These are phyloP conservation scores for Pseudocercospora pini-densiflorae DNA, from an alignment of 2,329 filamentous ascomycete genomes.

Conservation along the genomic window DNA sequence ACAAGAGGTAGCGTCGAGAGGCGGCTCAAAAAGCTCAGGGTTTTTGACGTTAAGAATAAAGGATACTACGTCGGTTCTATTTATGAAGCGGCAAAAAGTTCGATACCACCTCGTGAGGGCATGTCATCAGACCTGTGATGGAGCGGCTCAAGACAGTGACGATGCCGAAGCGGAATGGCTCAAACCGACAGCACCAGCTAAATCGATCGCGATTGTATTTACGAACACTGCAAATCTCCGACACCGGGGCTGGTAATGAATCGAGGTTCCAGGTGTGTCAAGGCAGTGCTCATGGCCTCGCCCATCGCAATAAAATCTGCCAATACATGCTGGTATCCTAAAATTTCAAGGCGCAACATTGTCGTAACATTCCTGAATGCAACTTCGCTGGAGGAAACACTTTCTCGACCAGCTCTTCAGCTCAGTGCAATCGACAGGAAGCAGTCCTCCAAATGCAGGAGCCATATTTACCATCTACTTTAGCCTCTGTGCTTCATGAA, in stretches of 20 bases:
- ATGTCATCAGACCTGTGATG: background rate
- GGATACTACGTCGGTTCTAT: constrained; percentile 1
- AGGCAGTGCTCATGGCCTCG: background rate
- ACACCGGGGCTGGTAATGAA: no score
- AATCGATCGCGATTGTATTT: background rate
- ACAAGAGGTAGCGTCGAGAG: no score
- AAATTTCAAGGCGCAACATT: background rate
- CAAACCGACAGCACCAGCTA: no score
- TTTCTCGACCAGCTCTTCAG: background rate
- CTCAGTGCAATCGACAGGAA: background rate
- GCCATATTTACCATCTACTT: background rate
- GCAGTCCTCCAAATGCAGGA: background rate
- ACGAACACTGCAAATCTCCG: background rate
- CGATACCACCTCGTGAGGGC: background rate
- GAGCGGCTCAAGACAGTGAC: no score
- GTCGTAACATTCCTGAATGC: background rate
- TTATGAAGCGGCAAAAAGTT: background rate
- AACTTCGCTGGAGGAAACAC: background rate
- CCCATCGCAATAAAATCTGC: background rate
- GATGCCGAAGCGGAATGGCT: no score
- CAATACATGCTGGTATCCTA: background rate
- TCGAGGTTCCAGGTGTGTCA: background rate
- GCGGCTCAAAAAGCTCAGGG: no score
- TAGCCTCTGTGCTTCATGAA: constrained; percentile 1
- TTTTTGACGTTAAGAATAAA: no score